Percentiles rank a stretch among this genome's conserved stretches.
Evolutionary conservation across 345 rosid species (phyloP).

Genomic region (Linum trigynum): DNA sequence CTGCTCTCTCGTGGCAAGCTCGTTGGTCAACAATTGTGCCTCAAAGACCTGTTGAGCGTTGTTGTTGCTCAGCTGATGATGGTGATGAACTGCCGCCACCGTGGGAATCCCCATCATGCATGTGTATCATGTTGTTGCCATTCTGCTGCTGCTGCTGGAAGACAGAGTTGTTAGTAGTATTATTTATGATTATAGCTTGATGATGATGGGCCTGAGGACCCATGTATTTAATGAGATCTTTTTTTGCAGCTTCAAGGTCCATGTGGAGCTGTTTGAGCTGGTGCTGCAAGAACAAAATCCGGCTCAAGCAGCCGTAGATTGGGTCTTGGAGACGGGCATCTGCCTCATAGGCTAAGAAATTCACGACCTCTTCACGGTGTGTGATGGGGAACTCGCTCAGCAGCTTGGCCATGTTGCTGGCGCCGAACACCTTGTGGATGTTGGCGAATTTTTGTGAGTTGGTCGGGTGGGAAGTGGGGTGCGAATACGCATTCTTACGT

Average conservation of each 20-base stretch:
- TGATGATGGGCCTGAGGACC: background rate
- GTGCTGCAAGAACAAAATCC: background rate
- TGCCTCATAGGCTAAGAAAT: background rate
- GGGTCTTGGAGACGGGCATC: background rate
- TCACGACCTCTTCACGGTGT: background rate
- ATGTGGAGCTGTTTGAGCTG: background rate
- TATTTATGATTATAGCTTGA: constrained; percentile 8
- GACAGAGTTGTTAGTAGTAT: constrained; percentile 29
- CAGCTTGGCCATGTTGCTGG: background rate
- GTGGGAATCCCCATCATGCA: constrained; percentile 45
- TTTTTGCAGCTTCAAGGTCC: background rate
- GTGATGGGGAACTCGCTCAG: background rate
- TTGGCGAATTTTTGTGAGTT: background rate
- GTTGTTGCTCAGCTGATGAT: constrained; percentile 19
- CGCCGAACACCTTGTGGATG: constrained; percentile 2
- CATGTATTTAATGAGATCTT: background rate
- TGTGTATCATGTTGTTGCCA: constrained; percentile 30
- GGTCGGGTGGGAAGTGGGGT: background rate
- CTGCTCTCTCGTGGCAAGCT: constrained; percentile 47
- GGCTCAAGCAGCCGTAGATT: background rate
- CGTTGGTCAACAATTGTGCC: constrained; percentile 54
- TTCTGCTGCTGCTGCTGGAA: constrained; percentile 9
- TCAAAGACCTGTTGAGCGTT: constrained; percentile 48
- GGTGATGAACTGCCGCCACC: constrained; percentile 14
- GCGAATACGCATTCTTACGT: background rate